Base-by-base conservation (phyloP, 2,329 filamentous ascomycete genomes). In the Ophiosphaerella herpotricha region DNA sequence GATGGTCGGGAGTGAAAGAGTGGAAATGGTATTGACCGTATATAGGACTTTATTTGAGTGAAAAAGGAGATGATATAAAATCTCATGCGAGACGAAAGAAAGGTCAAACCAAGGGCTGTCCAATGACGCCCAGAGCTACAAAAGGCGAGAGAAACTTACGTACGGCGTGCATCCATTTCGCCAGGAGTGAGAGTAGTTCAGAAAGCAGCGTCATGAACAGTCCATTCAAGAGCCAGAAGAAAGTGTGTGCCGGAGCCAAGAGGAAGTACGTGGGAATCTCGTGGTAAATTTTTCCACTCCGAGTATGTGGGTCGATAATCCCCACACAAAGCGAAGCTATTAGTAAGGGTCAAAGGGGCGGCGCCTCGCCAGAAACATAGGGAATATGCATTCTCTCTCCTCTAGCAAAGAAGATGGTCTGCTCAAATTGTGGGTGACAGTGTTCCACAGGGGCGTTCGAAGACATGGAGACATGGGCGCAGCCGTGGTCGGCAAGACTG, bases 261-360 rank as follows among this genome's bases (percentile, higher is more conserved):
- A 39, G 42, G 31, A 37, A 50, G 24, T 48, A 48, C 48, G 57
- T 57, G 49, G 50, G 59, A 50, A 54, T 50, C 26, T 39, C 21
- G 54, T 52, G 50, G 54, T 52, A 42, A 46, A 48, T 48, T 48
- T 53, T 48, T 48, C 58, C 48, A 50, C 38, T 56, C 53, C 39
- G 42, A 45, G 51, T 33, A 54, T 57, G 58, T 60, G 56, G 60
- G 51, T 38, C 52, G 47, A 35, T 40, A 39, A 36, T 33, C 48
- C 34, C 37, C 46, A 23, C 50, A 23, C 21, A 39, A 37, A 32
- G 46, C 43, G 45, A 56, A 48, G 43, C 48, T 48, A 26, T 52
- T 50, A 41, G 44, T 49, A 38, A 41, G 23, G 48, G 36, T 18
- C 40, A 29, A 32, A 29, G 16, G 11, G 32, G 14, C 23, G 18